Evolutionary conservation across 148 eudicot species (phyloP).

Genomic region (Chenopodium quinoa): DNA sequence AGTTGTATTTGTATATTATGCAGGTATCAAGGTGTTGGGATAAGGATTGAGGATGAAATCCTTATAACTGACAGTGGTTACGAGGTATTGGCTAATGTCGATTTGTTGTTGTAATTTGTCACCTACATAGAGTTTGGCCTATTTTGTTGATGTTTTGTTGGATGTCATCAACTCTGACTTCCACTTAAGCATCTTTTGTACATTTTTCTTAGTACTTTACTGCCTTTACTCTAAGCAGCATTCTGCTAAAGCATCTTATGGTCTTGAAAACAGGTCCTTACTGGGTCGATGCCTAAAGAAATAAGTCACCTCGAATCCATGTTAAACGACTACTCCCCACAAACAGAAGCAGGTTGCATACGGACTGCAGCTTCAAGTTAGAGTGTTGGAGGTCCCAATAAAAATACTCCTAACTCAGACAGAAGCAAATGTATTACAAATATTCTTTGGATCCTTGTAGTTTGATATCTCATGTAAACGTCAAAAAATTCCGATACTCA

Average conservation of each 20-base stretch:
- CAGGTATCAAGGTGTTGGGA: constrained; percentile 92
- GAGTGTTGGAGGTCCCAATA: neutral
- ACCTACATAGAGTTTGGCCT: neutral
- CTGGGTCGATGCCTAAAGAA: constrained; percentile 86
- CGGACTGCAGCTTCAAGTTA: constrained; percentile 38
- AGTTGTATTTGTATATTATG: constrained; percentile 17
- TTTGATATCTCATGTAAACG: neutral
- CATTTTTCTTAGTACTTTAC: neutral
- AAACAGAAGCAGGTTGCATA: constrained; percentile 26
- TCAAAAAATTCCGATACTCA: neutral
- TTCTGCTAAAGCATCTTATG: constrained; percentile 9
- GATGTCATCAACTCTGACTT: neutral
- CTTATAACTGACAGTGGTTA: constrained; percentile 83
- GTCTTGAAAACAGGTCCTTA: constrained; percentile 60
- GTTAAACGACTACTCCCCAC: constrained; percentile 55
- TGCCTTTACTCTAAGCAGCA: neutral
- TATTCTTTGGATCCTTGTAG: neutral
- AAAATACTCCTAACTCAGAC: neutral
- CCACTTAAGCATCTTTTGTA: neutral
- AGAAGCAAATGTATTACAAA: neutral
- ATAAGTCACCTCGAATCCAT: constrained; percentile 67
- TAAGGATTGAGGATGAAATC: constrained; percentile 91
- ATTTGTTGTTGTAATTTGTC: neutral
- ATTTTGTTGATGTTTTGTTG: neutral
- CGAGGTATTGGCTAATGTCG: constrained; percentile 54